phyloP scores from a whole-genome alignment of 257 asterid genomes.

The Gentiana macrophylla region DNA sequence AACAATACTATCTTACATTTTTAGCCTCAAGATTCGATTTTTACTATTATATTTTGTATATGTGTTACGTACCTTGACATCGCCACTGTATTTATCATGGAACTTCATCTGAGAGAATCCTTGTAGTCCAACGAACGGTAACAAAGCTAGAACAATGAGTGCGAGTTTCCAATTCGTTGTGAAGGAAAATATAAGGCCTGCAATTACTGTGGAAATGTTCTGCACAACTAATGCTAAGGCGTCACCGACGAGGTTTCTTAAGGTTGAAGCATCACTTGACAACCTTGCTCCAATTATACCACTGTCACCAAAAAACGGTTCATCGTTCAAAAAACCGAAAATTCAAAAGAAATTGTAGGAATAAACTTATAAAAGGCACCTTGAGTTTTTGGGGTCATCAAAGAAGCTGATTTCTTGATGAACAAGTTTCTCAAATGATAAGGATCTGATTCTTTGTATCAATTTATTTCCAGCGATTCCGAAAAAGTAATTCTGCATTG shows the following conservation, averaged over 20 bases:
- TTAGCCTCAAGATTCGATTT: neutral
- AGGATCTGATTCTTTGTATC: slow-evolving; percentile 53
- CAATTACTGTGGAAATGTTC: slow-evolving; percentile 42
- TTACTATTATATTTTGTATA: neutral
- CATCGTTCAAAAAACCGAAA: neutral
- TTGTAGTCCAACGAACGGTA: slow-evolving; percentile 66
- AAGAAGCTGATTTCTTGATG: slow-evolving; percentile 86
- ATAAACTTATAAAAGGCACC: slow-evolving; percentile 23
- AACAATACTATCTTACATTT: too few species aligned
- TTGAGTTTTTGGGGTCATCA: slow-evolving; percentile 79
- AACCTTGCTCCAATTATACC: slow-evolving; percentile 85
- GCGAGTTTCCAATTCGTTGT: slow-evolving; percentile 74
- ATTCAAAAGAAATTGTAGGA: neutral
- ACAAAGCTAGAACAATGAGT: slow-evolving; percentile 29
- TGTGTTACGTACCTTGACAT: slow-evolving; percentile 47
- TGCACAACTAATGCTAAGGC: slow-evolving; percentile 69
- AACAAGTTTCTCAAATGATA: slow-evolving; percentile 54
- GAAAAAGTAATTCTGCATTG: slow-evolving; percentile 57
- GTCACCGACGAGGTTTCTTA: slow-evolving; percentile 66
- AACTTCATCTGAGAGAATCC: slow-evolving; percentile 58
- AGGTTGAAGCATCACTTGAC: slow-evolving; percentile 64
- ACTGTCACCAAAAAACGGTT: slow-evolving; percentile 24
- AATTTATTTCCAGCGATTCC: slow-evolving; percentile 71
- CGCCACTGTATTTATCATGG: slow-evolving; percentile 44
- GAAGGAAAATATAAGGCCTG: slow-evolving; percentile 59